Base-by-base conservation (phyloP, 1,139 yeast species). In the Nakaseomyces uthaithaninus region DNA sequence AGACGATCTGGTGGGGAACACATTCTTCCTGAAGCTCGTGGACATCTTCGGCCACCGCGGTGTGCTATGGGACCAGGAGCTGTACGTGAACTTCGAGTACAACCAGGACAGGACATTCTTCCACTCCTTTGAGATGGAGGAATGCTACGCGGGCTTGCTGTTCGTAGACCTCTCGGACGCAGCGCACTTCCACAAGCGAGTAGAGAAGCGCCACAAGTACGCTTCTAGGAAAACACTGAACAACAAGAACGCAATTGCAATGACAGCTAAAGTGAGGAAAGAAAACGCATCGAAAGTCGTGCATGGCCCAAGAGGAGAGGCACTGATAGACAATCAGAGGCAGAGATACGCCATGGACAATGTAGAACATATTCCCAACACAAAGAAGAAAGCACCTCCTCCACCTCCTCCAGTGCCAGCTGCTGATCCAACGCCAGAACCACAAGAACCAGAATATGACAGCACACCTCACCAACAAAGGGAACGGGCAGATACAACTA, bases 51-150 rank as follows among this genome's bases (percentile, higher is more conserved):
- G 94, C 9, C 75, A 76, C 47, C 68, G 84, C 31, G 97, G 97
- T 15, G 94, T 91, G 1, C 50, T 91, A 0, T 91, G 98, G 98
- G 98, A 91, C 61, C 98, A 91, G 61, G 98, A 91, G 60, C 64
- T 91, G 37, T 91, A 85, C 57, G 80, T 86, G 8, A 82, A 84
- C 53, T 87, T 91, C 59, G 81, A 80, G 49, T 91, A 91, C 63
- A 75, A 83, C 58, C 97, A 91, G 62, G 98, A 91, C 60, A 74
- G 98, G 19, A 80, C 94, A 39, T 91, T 85, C 63, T 91, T 91
- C 70, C 98, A 91, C 59, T 74, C 94, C 8, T 91, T 91, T 65
- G 98, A 91, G 65, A 69, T 86, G 43, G 97, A 91, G 53, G 94
- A 85, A 19, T 89, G 95, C 58, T 71, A 72, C 44, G 89, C 79